Evolutionary conservation across 306 rosid genomes (phyloP), one percentile per base, ranked within the genome.

Genomic region (Vigna nakashimae): DNA sequence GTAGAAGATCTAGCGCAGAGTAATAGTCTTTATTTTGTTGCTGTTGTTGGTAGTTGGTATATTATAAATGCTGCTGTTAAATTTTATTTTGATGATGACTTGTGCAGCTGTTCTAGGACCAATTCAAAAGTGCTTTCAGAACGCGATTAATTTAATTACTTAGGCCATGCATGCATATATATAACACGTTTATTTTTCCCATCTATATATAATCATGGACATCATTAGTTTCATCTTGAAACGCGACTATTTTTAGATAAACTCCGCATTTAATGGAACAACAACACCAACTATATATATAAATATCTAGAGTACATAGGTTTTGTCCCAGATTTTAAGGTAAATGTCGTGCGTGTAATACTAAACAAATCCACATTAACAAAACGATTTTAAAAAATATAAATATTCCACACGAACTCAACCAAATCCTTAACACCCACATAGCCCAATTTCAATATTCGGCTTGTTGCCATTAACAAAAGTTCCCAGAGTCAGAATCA

Each of bases 41-140:
- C 11, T 62, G 50, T 36, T 63, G 36, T 20, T 20, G 52, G 52
- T 75, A 34, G 79, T 20, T 34, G 66, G 42, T 30, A 60, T 4
- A 60, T 7, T 18, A 60, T 60, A 60, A 60, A 60, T 60, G 66
- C 42, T 13, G 34, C 42, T 60, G 2, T 16, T 45, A 3, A 10
- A 3, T 45, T 45, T 45, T 7, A 10, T 12, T 45, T 12, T 45
- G 50, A 3, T 45, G 5, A 7, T 45, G 14, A 45, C 4, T 45
- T 43, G 12, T 45, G 50, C 50, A 45, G 50, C 50, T 13, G 38
- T 30, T 4, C 40, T 14, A 2, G 40, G 17, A 32, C 65, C 65
- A 12, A 58, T 58, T 58, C 6, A 11, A 58, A 26, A n/a, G 1
- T 58, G 12, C 10, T 40, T 40, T 6, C 24, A 26, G 28, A 26